Base-by-base conservation (phyloP, 495 filamentous ascomycete species). In the Trichoderma reesei region DNA sequence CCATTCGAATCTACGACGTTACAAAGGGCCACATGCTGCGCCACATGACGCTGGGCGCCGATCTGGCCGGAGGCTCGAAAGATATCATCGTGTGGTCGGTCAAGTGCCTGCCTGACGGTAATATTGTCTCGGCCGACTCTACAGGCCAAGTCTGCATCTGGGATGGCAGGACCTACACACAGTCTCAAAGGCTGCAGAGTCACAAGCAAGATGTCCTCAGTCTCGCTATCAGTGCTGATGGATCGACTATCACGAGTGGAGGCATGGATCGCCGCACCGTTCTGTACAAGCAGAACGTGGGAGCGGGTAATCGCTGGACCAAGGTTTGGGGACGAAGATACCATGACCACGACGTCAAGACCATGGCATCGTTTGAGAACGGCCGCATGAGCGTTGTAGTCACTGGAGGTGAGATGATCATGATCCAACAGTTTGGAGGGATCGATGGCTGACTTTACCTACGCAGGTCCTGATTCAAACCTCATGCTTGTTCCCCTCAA, bases 51-150 rank as follows among this genome's bases (percentile, higher is more conserved):
- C 76, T 98, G 10, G 94, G 92, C 16, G 84, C 85, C 60, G 91
- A 91, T 42, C 80, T 88, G 9, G 73, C 77, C 6, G 88, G 86
- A 36, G 90, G 90, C 4, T 85, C 89, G 18, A 92, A 90, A 74
- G 90, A 92, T 63, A 86, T 89, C 37, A 83, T 98, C 31, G 90
- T 96, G 9, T 99, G 94, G 94, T 86, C 91, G 16, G 86, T 98
- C 61, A 96, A 91, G 74, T 90, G 86, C 67, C 79, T 97, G 41
- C 82, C 85, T 13, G 88, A 92, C 70, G 92, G 92, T 34, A 90
- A 92, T 59, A 90, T 99, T 64, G 88, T 99, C 14, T 95, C 92
- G 11, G 95, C 90, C 54, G 93, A 97, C 74, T 98, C 94, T 18
- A 91, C 90, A 10, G 94, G 94, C 38, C 90, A 96, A 70, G 79